phyloP scores from a whole-genome alignment of 257 asterid genomes.

The Linderniella brevidens region DNA sequence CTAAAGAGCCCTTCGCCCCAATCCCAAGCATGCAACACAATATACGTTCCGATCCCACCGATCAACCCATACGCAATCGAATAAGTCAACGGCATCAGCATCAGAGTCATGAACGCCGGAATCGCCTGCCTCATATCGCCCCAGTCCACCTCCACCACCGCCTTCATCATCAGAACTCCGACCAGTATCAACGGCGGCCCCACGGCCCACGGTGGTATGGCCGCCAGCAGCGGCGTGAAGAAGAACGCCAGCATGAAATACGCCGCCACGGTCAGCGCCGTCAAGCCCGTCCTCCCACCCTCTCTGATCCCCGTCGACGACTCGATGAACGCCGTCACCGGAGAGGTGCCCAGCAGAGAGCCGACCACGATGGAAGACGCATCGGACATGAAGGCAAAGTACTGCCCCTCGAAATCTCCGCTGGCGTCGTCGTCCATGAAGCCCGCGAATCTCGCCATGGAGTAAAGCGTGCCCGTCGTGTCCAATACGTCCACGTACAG shows the following conservation, averaged over 20 bases:
- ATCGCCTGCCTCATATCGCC: conserved; percentile 63
- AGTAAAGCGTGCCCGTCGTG: conserved; percentile 58
- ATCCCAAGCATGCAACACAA: conserved; percentile 48
- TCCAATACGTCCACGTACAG: conserved; percentile 54
- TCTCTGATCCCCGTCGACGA: conserved; percentile 71
- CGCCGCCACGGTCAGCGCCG: conserved; percentile 54
- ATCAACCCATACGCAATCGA: conserved; percentile 67
- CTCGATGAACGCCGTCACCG: conserved; percentile 55
- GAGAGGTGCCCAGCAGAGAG: conserved; percentile 56
- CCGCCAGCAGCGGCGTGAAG: conserved; percentile 63
- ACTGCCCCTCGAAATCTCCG: conserved; percentile 65
- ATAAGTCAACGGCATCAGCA: conserved; percentile 64
- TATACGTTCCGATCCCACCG: conserved; percentile 51
- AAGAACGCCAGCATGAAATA: conserved; percentile 43
- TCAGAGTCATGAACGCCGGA: conserved; percentile 57
- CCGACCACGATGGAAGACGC: conserved; percentile 53
- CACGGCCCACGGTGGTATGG: conserved; percentile 75
- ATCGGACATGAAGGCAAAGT: conserved; percentile 62
- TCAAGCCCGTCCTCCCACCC: conserved; percentile 67
- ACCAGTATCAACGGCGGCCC: conserved; percentile 68
- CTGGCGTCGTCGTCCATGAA: conserved; percentile 31
- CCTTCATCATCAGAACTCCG: conserved; percentile 65
- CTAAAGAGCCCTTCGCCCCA: conserved; percentile 26
- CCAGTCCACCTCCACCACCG: conserved; percentile 67
- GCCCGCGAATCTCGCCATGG: conserved; percentile 73